Percentiles rank a stretch among this genome's conserved stretches.
Evolutionary conservation across 139 green algal genomes (phyloP).

Genomic region (Pleodorina starrii): DNA sequence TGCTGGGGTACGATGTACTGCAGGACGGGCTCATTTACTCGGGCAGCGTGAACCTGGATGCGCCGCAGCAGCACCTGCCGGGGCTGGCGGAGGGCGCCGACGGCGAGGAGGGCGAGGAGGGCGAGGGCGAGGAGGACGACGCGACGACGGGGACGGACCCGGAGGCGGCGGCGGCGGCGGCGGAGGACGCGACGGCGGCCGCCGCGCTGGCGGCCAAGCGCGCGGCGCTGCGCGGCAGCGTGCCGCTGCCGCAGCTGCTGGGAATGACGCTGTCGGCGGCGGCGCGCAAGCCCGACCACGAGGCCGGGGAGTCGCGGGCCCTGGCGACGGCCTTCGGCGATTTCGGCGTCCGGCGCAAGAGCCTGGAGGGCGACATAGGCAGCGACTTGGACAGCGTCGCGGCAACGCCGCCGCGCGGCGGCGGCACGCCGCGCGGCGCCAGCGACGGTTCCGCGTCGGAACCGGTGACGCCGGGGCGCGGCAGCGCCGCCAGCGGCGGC

Average conservation of each 20-base stretch:
- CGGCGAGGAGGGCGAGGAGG: not conserved
- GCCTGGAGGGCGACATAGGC: constrained; percentile 1
- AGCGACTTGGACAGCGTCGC: constrained; percentile 12
- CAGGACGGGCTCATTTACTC: not conserved
- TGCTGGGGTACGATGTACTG: constrained; percentile 31
- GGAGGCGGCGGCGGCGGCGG: not conserved
- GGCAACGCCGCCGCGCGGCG: not conserved
- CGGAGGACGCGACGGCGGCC: not conserved
- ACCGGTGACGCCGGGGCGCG: no score
- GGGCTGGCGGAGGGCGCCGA: constrained; percentile 3
- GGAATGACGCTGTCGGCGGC: not conserved
- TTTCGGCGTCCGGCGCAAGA: not conserved
- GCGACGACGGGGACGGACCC: not conserved
- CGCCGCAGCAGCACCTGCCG: not conserved
- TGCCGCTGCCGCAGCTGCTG: constrained; percentile 26
- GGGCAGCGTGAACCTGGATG: not conserved
- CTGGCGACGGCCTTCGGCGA: not conserved
- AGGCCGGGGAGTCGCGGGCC: no score
- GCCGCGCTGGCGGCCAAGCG: not conserved
- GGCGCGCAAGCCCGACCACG: not conserved
- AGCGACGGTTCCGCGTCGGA: not conserved
- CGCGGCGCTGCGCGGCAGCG: not conserved
- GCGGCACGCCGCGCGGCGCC: not conserved
- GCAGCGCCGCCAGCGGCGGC: not conserved
- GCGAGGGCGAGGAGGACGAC: not conserved